Conservation (phyloP, 768 basidiomycete genomes). For the Tylopilus intermedius region DNA sequence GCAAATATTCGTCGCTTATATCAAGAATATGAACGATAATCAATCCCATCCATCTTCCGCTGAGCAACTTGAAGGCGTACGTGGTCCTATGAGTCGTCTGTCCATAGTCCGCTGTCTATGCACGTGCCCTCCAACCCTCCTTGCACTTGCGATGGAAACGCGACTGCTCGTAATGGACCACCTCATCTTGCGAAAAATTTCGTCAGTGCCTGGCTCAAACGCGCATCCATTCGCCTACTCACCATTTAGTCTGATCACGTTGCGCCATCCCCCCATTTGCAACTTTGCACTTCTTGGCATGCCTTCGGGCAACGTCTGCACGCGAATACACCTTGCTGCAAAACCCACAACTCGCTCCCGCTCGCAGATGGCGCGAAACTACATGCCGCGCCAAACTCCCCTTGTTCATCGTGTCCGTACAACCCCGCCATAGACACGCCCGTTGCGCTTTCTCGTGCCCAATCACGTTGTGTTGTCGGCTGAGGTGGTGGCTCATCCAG, state of each 20-base stretch:
- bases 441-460: slow-evolving; percentile 16
- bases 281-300: slow-evolving; percentile 24
- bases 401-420: slow-evolving; percentile 25
- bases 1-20: neutral
- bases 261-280: slow-evolving; percentile 11
- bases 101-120: neutral
- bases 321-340: slow-evolving; percentile 27
- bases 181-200: neutral
- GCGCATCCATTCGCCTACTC: neutral
- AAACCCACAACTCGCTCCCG: slow-evolving; percentile 18
- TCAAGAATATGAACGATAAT: neutral
- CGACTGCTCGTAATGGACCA: neutral
- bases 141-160: neutral
- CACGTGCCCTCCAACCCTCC: too few relatives aligned
- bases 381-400: slow-evolving; percentile 24
- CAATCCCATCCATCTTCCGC: neutral
- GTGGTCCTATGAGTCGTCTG: neutral
- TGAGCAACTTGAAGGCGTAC: neutral
- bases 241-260: slow-evolving; percentile 2
- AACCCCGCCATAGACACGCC: slow-evolving; percentile 21
- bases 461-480: slow-evolving; percentile 14
- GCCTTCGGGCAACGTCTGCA: slow-evolving; percentile 23
- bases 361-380: slow-evolving; percentile 19
- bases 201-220: neutral
- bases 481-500: slow-evolving; percentile 24